Conservation (phyloP, 2,329 filamentous ascomycete species). For the Paecilomyces sp. region DNA sequence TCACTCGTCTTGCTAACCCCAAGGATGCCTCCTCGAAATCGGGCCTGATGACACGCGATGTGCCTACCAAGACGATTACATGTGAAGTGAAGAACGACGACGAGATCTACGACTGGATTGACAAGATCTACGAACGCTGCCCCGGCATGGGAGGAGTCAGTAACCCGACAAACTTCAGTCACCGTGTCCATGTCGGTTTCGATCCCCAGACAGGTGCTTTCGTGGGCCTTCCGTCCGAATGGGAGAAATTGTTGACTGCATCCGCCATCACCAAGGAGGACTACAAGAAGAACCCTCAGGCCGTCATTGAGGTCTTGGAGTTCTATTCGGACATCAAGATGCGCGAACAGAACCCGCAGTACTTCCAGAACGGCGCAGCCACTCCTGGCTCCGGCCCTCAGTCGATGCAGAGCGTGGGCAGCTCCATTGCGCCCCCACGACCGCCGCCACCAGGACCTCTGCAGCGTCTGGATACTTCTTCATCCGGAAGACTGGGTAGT, state of each 20-base stretch:
- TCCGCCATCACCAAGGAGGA: slow-evolving; percentile 98
- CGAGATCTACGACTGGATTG: slow-evolving; percentile 98
- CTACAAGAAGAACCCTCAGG: slow-evolving; percentile 93
- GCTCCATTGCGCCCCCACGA: slow-evolving; percentile 61
- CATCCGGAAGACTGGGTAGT: slow-evolving; percentile 23
- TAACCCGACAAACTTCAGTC: slow-evolving; percentile 96
- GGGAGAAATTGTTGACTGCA: slow-evolving; percentile 92
- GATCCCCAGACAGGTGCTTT: slow-evolving; percentile 94
- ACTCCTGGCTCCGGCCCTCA: slow-evolving; percentile 47
- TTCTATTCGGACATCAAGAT: slow-evolving; percentile 65
- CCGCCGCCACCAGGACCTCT: slow-evolving; percentile 51
- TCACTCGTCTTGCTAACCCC: slow-evolving; percentile 60
- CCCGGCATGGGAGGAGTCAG: slow-evolving; percentile 97
- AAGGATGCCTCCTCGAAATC: slow-evolving; percentile 58
- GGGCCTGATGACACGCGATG: slow-evolving; percentile 71
- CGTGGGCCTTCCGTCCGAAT: slow-evolving; percentile 87
- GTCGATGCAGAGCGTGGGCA: slow-evolving; percentile 43
- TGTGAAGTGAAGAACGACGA: slow-evolving; percentile 94
- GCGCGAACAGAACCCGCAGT: slow-evolving; percentile 55
- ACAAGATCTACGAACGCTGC: slow-evolving; percentile 93
- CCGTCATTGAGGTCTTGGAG: slow-evolving; percentile 59
- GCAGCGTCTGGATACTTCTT: slow-evolving; percentile 39
- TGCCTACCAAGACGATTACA: slow-evolving; percentile 73
- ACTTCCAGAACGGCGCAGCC: slow-evolving; percentile 54
- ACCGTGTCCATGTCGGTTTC: slow-evolving; percentile 95